Base-by-base conservation (phyloP, 495 filamentous ascomycete genomes). In the Penicillium alfredii region DNA sequence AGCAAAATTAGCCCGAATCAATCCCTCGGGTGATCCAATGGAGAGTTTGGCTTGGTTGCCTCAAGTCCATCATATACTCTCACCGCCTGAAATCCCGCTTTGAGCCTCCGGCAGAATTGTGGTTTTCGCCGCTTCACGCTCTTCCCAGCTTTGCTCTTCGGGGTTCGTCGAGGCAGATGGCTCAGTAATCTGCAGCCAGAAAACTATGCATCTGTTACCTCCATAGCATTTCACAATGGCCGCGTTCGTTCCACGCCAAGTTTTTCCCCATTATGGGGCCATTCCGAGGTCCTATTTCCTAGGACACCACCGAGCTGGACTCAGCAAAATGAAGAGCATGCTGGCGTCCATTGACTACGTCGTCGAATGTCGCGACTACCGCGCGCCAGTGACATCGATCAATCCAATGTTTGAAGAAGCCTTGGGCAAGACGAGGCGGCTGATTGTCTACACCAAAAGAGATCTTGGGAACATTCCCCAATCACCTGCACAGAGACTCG, bases 281-380 rank as follows among this genome's bases (percentile, higher is more conserved):
- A 78, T 97, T 38, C 83, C 86, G 9, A 78, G 86, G 15, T 92
- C 93, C 38, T 99, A 96, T 69, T 99, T 82, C 71, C 77, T 97
- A n/a, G 92, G 92, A 38, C 92, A 99, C 58, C 92, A 99, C 69
- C 71, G 74, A 28, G 71, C 83, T 22, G 92, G 84, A n/a, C 68
- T 97, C 13, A 66, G 66, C 12, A 81, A 83, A 56, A 97, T 99
- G 84, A 85, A 84, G 60, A 78, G 77, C 38, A 72, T 83, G 64
- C 76, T 99, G 30, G 77, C 78, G 28, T 74, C 78, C 30, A 84
- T 94, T 38, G 84, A 88, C 45, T 81, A 97, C 29, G 77, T 99
- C 32, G 77, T 99, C 38, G 92, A 99, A 63, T 95, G 89, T 62
- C 84, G 92, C 34, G 92, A 99, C 63, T 90, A 86, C 55, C 82